Percentiles rank a stretch among this genome's conserved stretches.
phyloP scores from a whole-genome alignment of 2,329 filamentous ascomycete species.

The Diaporthe citri region DNA sequence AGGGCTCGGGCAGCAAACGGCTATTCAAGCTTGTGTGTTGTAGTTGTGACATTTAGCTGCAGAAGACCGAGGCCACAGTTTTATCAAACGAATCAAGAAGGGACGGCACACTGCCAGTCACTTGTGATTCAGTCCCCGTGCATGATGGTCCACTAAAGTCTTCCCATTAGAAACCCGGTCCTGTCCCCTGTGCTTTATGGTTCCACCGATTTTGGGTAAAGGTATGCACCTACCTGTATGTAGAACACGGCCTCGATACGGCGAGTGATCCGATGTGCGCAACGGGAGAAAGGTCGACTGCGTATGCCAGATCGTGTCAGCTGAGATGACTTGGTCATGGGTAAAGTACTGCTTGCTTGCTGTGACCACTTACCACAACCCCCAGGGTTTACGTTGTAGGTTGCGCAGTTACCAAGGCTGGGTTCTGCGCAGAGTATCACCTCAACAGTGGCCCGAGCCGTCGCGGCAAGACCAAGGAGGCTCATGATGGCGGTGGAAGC shows the following conservation, averaged over 20 bases:
- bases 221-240: not conserved
- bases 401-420: not conserved
- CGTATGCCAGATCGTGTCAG: not conserved
- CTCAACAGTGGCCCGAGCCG: slow-evolving; percentile 4
- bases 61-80: slow-evolving; percentile 16
- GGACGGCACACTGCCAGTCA: not conserved
- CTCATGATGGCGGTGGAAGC: slow-evolving; percentile 13
- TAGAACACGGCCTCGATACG: slow-evolving; percentile 3
- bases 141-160: not conserved
- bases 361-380: not conserved
- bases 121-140: not conserved
- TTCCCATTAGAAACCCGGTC: not conserved
- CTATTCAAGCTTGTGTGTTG: not conserved
- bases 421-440: slow-evolving; percentile 2
- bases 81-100: slow-evolving; percentile 15
- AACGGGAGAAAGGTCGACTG: slow-evolving; percentile 1
- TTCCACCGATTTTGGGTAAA: not conserved
- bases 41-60: not conserved
- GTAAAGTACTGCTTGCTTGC: too few relatives aligned
- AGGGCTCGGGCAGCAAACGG: not conserved
- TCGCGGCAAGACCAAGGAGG: not conserved
- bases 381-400: slow-evolving; percentile 7
- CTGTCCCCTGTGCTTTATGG: not conserved
- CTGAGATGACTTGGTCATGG: not conserved
- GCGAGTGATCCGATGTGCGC: slow-evolving; percentile 14